Evolutionary conservation across 352 stramenopile genomes (phyloP).

Genomic region (Saprolegnia diclina): DNA sequence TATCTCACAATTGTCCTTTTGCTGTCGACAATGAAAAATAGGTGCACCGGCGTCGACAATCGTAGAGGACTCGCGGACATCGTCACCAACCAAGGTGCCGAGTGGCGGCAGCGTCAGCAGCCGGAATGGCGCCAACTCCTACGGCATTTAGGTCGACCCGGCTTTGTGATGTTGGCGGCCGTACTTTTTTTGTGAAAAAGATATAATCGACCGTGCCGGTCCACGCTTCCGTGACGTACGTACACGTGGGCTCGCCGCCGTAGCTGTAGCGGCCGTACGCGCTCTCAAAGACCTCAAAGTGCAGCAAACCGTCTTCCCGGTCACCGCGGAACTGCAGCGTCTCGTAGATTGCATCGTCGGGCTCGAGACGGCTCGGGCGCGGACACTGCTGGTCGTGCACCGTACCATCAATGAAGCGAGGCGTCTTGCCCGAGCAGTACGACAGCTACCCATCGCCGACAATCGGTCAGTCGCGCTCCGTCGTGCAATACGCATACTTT

Average conservation of each 20-base stretch:
- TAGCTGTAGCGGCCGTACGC: constrained; percentile 57
- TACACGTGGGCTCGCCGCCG: constrained; percentile 61
- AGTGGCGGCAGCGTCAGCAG: constrained; percentile 50
- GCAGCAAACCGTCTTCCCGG: constrained; percentile 46
- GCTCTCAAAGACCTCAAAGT: constrained; percentile 62
- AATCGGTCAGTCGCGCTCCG: too few relatives aligned
- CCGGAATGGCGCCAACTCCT: constrained; percentile 45
- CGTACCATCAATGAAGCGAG: constrained; percentile 46
- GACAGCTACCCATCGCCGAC: constrained; percentile 28
- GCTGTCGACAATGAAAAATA: not conserved
- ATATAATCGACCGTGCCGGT: constrained; percentile 81
- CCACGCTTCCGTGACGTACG: constrained; percentile 51
- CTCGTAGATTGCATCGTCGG: constrained; percentile 34
- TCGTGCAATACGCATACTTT: too few relatives aligned
- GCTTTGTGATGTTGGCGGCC: constrained; percentile 20
- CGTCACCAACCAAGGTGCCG: constrained; percentile 43
- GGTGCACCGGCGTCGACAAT: too few relatives aligned
- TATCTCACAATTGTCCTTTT: not conserved
- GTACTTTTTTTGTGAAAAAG: constrained; percentile 52
- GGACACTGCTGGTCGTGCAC: constrained; percentile 43
- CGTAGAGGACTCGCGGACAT: constrained; percentile 29
- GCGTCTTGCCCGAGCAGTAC: constrained; percentile 56
- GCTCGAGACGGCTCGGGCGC: constrained; percentile 21
- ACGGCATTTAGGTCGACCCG: not conserved
- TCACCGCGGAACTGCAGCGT: constrained; percentile 40